A percentile compares a stretch with the other conserved stretches of the same genome.
Evolutionary conservation across 1,284 basidiomycete genomes (phyloP).

Genomic region (Ustilago shanxiensis): DNA sequence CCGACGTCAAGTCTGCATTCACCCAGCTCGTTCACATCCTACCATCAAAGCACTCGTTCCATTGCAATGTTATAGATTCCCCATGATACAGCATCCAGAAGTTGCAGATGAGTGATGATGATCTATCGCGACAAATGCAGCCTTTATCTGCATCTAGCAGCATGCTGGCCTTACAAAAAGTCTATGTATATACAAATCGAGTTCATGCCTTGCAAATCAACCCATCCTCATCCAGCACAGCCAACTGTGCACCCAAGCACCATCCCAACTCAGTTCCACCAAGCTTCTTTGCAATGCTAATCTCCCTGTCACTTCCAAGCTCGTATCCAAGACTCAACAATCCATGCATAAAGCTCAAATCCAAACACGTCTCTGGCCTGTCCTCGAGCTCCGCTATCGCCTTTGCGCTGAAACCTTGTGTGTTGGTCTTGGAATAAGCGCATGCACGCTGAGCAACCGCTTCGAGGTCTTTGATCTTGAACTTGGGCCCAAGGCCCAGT

Average conservation of each 20-base stretch:
- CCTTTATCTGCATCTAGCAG: background rate
- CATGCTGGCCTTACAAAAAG: background rate
- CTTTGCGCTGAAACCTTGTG: conserved; percentile 61
- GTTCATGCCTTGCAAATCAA: conserved; percentile 52
- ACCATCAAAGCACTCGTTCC: background rate
- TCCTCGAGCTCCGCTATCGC: conserved; percentile 83
- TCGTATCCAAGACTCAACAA: conserved; percentile 78
- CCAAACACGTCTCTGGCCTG: conserved; percentile 93
- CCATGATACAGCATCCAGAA: background rate
- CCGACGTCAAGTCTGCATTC: background rate
- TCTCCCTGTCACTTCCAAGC: conserved; percentile 75
- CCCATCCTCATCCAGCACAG: conserved; percentile 60
- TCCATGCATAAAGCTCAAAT: conserved; percentile 94
- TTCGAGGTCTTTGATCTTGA: conserved; percentile 57
- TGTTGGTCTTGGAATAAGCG: conserved; percentile 28
- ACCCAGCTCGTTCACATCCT: background rate
- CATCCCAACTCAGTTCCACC: conserved; percentile 93
- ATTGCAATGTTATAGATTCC: conserved; percentile 12
- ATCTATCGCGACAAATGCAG: conserved; percentile 6
- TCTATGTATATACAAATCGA: background rate
- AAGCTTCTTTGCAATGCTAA: conserved; percentile 79
- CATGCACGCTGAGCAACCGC: conserved; percentile 63
- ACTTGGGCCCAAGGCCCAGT: conserved; percentile 74
- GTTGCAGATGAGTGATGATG: background rate
- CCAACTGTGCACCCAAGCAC: conserved; percentile 81